Conservation (phyloP, 2,329 filamentous ascomycete genomes). For the Monosporascus sp. region DNA sequence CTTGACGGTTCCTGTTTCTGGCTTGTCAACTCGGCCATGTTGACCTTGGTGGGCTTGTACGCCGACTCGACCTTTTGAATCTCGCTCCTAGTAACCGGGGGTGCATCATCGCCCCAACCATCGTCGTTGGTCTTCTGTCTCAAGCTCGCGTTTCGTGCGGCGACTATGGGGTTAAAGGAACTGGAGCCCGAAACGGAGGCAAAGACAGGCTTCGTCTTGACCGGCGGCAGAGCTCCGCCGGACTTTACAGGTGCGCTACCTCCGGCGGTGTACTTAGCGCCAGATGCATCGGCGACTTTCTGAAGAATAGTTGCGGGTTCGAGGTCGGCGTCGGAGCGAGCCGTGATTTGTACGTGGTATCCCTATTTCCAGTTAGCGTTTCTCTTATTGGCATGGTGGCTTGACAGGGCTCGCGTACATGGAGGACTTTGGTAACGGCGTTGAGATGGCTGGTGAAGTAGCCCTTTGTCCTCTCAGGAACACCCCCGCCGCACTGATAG, state of each 20-base stretch:
- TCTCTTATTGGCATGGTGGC: conserved; percentile 1
- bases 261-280: conserved; percentile 82
- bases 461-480: conserved; percentile 96
- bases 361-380: conserved; percentile 44
- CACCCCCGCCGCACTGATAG: conserved; percentile 78
- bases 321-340: conserved; percentile 84
- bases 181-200: conserved; percentile 62
- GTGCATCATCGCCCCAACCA: conserved; percentile 92
- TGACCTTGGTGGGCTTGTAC: conserved; percentile 93
- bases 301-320: conserved; percentile 83
- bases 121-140: conserved; percentile 63
- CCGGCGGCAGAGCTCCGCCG: conserved; percentile 59
- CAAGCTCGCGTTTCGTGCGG: conserved; percentile 55
- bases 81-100: conserved; percentile 79
- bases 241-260: conserved; percentile 47
- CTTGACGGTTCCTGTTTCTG: conserved; percentile 65
- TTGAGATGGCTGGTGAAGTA: conserved; percentile 95
- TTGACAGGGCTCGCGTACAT: conserved; percentile 34
- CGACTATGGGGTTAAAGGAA: conserved; percentile 63
- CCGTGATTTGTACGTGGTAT: conserved; percentile 96
- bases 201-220: conserved; percentile 87
- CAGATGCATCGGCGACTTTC: conserved; percentile 91
- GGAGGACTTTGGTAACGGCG: conserved; percentile 84
- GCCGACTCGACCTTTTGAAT: conserved; percentile 88
- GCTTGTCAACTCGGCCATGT: conserved; percentile 78